Evolutionary conservation across 1,139 yeast genomes (phyloP).

Genomic region (Yamadazyma dendronema): DNA sequence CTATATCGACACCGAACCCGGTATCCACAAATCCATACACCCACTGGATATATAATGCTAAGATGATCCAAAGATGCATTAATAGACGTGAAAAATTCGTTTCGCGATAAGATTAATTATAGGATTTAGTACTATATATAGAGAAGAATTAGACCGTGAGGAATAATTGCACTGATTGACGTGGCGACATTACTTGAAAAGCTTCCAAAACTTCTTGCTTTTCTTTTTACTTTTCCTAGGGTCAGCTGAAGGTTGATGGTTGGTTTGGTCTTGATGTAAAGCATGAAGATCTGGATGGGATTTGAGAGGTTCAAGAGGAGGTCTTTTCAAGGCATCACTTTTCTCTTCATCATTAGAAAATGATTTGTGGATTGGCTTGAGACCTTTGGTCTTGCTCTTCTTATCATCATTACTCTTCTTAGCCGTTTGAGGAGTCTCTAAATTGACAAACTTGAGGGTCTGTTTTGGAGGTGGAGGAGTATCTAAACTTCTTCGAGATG

Average conservation of each 20-base stretch:
- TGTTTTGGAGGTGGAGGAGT: conserved; percentile 17
- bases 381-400: conserved; percentile 5
- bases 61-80: not conserved
- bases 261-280: conserved; percentile 12
- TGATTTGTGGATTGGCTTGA: conserved; percentile 24
- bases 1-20: too few relatives aligned
- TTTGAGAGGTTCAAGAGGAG: conserved; percentile 33
- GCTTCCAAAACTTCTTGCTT: conserved; percentile 33
- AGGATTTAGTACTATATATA: too few relatives aligned
- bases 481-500: too few relatives aligned
- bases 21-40: not conserved
- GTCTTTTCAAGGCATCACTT: conserved; percentile 23
- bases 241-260: too few relatives aligned
- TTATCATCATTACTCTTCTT: conserved; percentile 5
- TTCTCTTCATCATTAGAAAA: conserved; percentile 28
- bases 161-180: too few relatives aligned
- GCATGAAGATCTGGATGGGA: conserved; percentile 40
- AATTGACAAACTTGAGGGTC: conserved; percentile 28
- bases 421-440: conserved; percentile 17
- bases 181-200: conserved; percentile 28
- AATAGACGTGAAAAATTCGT: too few relatives aligned
- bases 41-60: not conserved
- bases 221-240: conserved; percentile 27
- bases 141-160: too few relatives aligned
- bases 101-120: too few relatives aligned